These are phyloP conservation scores for Mantamonas sphyraenae DNA, from an alignment of 78 protist species.

Conservation along the genomic window DNA sequence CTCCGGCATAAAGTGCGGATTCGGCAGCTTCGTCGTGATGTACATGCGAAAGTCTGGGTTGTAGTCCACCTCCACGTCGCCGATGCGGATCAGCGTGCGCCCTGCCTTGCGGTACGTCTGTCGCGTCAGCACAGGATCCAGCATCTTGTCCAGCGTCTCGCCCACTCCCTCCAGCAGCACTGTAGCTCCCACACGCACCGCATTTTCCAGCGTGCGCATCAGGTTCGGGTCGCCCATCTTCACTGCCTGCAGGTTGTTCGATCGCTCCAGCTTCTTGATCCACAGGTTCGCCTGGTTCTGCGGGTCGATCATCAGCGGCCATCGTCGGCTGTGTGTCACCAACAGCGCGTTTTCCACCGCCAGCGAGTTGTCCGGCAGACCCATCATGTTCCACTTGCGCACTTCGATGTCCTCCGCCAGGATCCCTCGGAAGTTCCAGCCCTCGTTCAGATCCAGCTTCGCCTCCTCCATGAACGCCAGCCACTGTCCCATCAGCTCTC, in stretches of 20 bases:
- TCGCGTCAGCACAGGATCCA: slow-evolving; percentile 43
- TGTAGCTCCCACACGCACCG: slow-evolving; percentile 19
- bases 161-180: slow-evolving; percentile 53
- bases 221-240: slow-evolving; percentile 1
- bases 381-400: slow-evolving; percentile 68
- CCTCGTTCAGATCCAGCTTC: slow-evolving; percentile 28
- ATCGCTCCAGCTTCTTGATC: slow-evolving; percentile 32
- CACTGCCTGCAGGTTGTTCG: slow-evolving; percentile 1
- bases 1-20: slow-evolving; percentile 53
- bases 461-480: slow-evolving; percentile 13
- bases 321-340: slow-evolving; percentile 46
- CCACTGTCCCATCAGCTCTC: slow-evolving; percentile 45
- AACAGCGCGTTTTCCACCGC: slow-evolving; percentile 68
- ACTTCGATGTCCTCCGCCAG: slow-evolving; percentile 43
- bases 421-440: slow-evolving; percentile 14
- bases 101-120: slow-evolving; percentile 9
- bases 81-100: slow-evolving; percentile 9
- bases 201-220: slow-evolving; percentile 5
- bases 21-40: slow-evolving; percentile 64
- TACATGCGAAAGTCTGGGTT: slow-evolving; percentile 41
- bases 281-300: slow-evolving; percentile 69
- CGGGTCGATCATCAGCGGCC: slow-evolving; percentile 85
- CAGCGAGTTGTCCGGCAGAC: slow-evolving; percentile 61
- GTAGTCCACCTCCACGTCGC: slow-evolving; percentile 37
- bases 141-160: slow-evolving; percentile 39